These are phyloP conservation scores for Exobasidium cylindrosporum DNA, from an alignment of 1,284 basidiomycete species.

Conservation along the genomic window DNA sequence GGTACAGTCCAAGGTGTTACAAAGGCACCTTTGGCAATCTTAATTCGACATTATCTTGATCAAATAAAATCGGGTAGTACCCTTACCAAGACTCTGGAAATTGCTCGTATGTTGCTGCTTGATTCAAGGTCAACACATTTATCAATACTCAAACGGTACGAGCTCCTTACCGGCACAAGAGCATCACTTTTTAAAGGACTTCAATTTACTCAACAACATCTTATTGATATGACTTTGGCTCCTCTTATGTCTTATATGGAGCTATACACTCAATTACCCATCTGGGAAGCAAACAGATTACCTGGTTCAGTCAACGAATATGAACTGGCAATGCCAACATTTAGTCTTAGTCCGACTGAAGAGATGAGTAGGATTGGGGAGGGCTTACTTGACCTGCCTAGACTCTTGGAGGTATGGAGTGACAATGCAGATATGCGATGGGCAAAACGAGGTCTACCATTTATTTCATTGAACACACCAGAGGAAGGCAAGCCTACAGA, in stretches of 20 bases:
- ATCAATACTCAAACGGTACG: neutral
- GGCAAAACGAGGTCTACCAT: conserved; percentile 77
- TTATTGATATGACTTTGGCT: conserved; percentile 77
- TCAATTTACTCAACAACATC: conserved; percentile 68
- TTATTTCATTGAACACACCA: conserved; percentile 55
- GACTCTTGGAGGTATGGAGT: conserved; percentile 89
- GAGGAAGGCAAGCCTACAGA: conserved; percentile 59
- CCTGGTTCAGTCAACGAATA: conserved; percentile 54
- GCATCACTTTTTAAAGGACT: conserved; percentile 69
- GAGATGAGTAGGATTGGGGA: conserved; percentile 85
- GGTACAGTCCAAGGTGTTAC: conserved; percentile 10
- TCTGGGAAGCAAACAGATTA: conserved; percentile 63
- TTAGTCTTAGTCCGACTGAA: conserved; percentile 86
- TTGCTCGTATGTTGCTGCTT: neutral
- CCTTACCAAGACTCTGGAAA: neutral
- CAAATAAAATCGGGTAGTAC: neutral
- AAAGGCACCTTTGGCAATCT: conserved; percentile 12
- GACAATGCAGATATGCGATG: conserved; percentile 86
- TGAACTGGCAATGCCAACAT: conserved; percentile 81
- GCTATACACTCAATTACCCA: conserved; percentile 67
- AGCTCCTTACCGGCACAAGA: conserved; percentile 56
- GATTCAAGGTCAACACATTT: neutral
- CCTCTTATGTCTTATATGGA: conserved; percentile 76
- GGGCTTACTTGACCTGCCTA: conserved; percentile 83
- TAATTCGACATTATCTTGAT: neutral